Percentiles rank a stretch among this genome's conserved stretches.
phyloP scores from a whole-genome alignment of 2,329 filamentous ascomycete genomes.

The Sordariomycetes sp. region DNA sequence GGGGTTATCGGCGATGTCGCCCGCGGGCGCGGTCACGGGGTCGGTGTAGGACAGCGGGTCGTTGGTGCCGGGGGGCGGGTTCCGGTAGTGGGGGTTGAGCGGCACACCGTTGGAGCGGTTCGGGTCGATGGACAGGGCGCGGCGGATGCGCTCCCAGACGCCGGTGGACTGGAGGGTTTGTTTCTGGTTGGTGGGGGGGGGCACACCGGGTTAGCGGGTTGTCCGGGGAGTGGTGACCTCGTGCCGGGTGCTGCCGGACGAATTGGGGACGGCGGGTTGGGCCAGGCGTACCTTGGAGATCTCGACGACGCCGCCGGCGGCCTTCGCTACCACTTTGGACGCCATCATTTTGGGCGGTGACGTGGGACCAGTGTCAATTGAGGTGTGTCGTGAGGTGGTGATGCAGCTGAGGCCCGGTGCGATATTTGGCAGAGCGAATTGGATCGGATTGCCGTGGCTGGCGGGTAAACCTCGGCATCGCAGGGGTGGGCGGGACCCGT shows the following conservation, averaged over 20 bases:
- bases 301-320: constrained; percentile 37
- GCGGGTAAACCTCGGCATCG: not conserved
- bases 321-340: constrained; percentile 45
- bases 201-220: no score
- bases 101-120: constrained; percentile 85
- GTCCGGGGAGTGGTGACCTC: not conserved
- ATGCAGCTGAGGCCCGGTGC: not conserved
- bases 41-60: constrained; percentile 23
- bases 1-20: constrained; percentile 21
- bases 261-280: not conserved
- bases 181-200: constrained; percentile 69
- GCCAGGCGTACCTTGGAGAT: constrained; percentile 43
- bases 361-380: not conserved
- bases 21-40: constrained; percentile 40
- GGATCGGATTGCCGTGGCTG: not conserved
- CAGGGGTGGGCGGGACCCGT: not conserved
- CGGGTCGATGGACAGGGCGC: constrained; percentile 66
- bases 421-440: not conserved
- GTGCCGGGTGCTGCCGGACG: not conserved
- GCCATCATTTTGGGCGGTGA: constrained; percentile 33
- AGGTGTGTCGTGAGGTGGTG: not conserved
- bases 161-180: constrained; percentile 86
- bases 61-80: constrained; percentile 45
- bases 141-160: constrained; percentile 75
- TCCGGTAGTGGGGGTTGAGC: constrained; percentile 83